These are phyloP conservation scores for Peronospora tabacina DNA, from an alignment of 352 stramenopile species.

Conservation along the genomic window DNA sequence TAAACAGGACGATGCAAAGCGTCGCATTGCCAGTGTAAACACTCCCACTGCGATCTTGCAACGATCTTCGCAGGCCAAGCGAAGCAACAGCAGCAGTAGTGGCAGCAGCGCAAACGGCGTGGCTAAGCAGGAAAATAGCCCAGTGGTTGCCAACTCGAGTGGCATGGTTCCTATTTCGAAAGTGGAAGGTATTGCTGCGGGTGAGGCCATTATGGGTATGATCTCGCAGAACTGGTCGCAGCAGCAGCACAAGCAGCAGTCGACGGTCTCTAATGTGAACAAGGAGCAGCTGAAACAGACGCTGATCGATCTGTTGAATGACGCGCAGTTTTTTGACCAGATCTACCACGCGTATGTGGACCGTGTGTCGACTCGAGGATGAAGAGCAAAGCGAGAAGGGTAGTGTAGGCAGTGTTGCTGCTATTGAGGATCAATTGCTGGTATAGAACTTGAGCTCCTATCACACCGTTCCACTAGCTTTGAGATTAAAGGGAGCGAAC, in stretches of 20 bases:
- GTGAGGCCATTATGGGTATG: slow-evolving; percentile 79
- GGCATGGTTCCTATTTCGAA: slow-evolving; percentile 65
- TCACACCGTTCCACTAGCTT: slow-evolving; percentile 7
- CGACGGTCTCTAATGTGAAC: slow-evolving; percentile 34
- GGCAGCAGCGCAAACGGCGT: slow-evolving; percentile 22
- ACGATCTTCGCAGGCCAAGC: slow-evolving; percentile 36
- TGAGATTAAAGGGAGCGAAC: slow-evolving; percentile 2
- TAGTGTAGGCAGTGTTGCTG: slow-evolving; percentile 25
- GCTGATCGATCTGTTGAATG: slow-evolving; percentile 68
- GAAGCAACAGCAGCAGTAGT: slow-evolving; percentile 27
- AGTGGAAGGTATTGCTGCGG: slow-evolving; percentile 71
- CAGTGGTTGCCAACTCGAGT: slow-evolving; percentile 13
- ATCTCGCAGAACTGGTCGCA: slow-evolving; percentile 44
- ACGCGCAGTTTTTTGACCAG: slow-evolving; percentile 82
- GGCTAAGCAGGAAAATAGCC: slow-evolving; percentile 20
- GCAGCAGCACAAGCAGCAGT: slow-evolving; percentile 31
- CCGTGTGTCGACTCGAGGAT: slow-evolving; percentile 47
- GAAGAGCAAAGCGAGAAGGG: slow-evolving; percentile 14
- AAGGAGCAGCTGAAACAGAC: slow-evolving; percentile 86
- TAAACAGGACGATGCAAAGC: slow-evolving; percentile 49
- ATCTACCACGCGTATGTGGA: slow-evolving; percentile 82
- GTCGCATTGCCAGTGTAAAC: slow-evolving; percentile 13
- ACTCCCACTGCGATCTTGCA: slow-evolving; percentile 61
- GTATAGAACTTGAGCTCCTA: slow-evolving; percentile 25
- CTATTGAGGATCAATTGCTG: slow-evolving; percentile 20